Evolutionary conservation across 2,329 filamentous ascomycete species (phyloP), one percentile per base, ranked within the genome.

Genomic region (Cadophora luteo-olivacea): DNA sequence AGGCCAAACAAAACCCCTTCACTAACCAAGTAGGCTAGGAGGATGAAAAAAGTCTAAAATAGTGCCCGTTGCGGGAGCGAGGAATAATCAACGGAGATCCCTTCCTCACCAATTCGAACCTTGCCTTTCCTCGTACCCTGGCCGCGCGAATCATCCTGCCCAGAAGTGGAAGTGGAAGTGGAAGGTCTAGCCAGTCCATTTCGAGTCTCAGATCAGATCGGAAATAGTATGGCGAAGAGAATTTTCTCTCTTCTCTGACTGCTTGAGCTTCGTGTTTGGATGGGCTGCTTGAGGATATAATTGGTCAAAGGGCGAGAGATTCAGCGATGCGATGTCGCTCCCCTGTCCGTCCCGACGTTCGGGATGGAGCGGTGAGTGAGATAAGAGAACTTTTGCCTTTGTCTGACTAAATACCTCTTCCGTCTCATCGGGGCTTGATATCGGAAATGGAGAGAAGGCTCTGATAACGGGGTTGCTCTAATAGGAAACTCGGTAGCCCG

Each of bases 21-120:
- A 45, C 16, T n/a, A 22, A 49, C 45, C 22, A 22, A 7, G 45
- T 29, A 29, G 29, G 29, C 29, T 29, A 24, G 16, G 51, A 54
- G 5, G 11, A 5, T 11, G 24, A n/a, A 29, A 55, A 57, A 57
- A 22, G 54, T 57, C 54, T 38, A 38, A 57, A 57, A 38, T 57
- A 57, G 54, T 57, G 54, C 54, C 54, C 54, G 54, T 57, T 57
- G 54, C 54, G 33, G 29, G 51, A 54, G 51, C 24, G 51, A 54
- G 51, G 25, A 54, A 32, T 32, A 54, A 9, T 57, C 32, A 36
- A 9, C 54, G 54, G 54, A 57, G 54, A 57, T 57, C 54, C 54
- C 19, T 55, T 57, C 54, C 16, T 38, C 19, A 57, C 29, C 32
- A 22, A 32, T 32, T 7, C 14, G 19, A 54, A 54, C 24, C 51